Evolutionary conservation across 179 eudicot species (phyloP).

Genomic region (Drosera spatulata): DNA sequence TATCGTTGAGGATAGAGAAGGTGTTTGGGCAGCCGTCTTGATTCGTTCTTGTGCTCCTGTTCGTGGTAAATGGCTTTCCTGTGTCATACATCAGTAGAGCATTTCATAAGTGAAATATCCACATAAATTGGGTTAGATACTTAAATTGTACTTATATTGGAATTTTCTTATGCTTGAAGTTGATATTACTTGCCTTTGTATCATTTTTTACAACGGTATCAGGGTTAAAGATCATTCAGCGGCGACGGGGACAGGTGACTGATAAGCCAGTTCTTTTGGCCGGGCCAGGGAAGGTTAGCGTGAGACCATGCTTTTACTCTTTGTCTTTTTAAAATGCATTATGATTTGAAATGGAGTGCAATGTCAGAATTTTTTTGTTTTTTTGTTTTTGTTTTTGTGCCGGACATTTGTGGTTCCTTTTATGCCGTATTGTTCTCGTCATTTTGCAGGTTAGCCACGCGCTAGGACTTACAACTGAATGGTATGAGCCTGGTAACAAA

Average conservation of each 20-base stretch:
- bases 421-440: not conserved
- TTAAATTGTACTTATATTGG: no score
- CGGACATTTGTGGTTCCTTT: no score
- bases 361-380: no score
- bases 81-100: no score
- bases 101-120: no score
- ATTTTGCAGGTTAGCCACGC: constrained; percentile 81
- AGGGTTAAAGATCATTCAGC: constrained; percentile 84
- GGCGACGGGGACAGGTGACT: constrained; percentile 67
- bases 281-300: constrained; percentile 98
- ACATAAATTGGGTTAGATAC: no score
- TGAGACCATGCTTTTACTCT: no score
- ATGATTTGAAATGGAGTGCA: no score
- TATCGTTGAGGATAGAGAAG: constrained; percentile 87
- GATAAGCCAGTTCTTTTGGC: constrained; percentile 85
- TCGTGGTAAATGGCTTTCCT: constrained; percentile 53
- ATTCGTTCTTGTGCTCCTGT: constrained; percentile 92
- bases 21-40: constrained; percentile 81
- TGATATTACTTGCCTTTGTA: no score
- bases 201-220: constrained; percentile 1
- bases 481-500: constrained; percentile 63
- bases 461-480: constrained; percentile 75
- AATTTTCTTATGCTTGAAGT: no score
- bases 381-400: no score
- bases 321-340: no score